These are phyloP conservation scores for Rhynchospora breviuscula DNA, from an alignment of 176 grass and related monocot genomes.

Conservation along the genomic window DNA sequence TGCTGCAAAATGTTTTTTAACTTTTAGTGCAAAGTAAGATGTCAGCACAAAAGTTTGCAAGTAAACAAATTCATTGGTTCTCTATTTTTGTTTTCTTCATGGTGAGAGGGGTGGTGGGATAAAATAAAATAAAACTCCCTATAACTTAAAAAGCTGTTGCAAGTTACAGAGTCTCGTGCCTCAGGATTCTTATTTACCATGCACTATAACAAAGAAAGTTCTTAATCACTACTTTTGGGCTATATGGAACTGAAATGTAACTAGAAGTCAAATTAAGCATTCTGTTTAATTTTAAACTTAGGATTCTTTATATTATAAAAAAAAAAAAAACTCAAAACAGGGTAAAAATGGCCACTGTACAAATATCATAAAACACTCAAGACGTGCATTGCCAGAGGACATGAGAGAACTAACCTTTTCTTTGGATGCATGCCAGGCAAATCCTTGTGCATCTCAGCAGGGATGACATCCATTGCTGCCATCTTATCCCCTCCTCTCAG, in stretches of 20 bases:
- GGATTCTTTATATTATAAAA: no score
- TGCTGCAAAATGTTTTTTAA: slow-evolving; percentile 29
- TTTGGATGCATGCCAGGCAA: slow-evolving; percentile 37
- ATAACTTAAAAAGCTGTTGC: background rate
- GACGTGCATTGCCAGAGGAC: background rate
- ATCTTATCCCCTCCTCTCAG: slow-evolving; percentile 74
- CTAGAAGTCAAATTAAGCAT: background rate
- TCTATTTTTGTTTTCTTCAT: no score
- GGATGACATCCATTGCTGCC: slow-evolving; percentile 90
- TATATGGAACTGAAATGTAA: no score
- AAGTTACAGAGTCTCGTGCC: no score
- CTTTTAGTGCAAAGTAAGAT: slow-evolving; percentile 20
- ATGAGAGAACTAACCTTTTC: slow-evolving; percentile 36
- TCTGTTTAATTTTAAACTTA: background rate
- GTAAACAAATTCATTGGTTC: background rate
- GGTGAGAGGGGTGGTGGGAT: no score
- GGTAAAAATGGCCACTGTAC: background rate
- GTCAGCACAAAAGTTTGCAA: background rate
- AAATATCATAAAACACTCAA: background rate
- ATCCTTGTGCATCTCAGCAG: slow-evolving; percentile 50
- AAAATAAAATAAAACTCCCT: background rate
- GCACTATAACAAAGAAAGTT: background rate
- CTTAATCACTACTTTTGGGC: background rate
- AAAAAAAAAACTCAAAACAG: slow-evolving; percentile 3
- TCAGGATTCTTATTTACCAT: no score